phyloP scores from a whole-genome alignment of 2,329 filamentous ascomycete genomes.

The Monosporascus ibericus region DNA sequence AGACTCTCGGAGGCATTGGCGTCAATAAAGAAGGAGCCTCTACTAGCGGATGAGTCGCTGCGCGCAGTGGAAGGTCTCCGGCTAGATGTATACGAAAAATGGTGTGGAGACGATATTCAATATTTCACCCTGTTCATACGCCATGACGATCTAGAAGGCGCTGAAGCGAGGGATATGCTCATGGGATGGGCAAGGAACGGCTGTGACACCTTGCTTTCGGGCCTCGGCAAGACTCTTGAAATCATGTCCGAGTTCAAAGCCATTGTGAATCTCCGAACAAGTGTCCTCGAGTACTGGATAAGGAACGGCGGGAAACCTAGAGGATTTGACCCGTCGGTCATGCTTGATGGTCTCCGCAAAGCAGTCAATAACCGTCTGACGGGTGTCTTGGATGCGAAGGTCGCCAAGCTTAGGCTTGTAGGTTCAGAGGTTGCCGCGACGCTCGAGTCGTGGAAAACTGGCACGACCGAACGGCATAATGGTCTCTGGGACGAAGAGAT shows the following conservation, averaged over 20 bases:
- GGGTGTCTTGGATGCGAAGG: conserved; percentile 56
- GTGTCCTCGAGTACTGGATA: conserved; percentile 70
- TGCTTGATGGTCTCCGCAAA: conserved; percentile 63
- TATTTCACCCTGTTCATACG: conserved; percentile 85
- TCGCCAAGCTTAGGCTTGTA: conserved; percentile 58
- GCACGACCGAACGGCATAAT: conserved; percentile 41
- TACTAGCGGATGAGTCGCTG: conserved; percentile 68
- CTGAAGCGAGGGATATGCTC: conserved; percentile 55
- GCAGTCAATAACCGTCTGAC: conserved; percentile 64
- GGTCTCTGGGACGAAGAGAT: conserved; percentile 64
- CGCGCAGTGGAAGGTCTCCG: conserved; percentile 62
- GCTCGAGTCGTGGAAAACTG: conserved; percentile 54
- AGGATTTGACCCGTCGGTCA: conserved; percentile 60
- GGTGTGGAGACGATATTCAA: conserved; percentile 76
- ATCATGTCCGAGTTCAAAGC: conserved; percentile 59
- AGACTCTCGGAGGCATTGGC: conserved; percentile 64
- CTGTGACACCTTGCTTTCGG: conserved; percentile 53
- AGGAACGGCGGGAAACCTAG: conserved; percentile 57
- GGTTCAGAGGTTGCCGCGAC: conserved; percentile 57
- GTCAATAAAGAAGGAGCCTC: conserved; percentile 60
- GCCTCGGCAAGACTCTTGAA: conserved; percentile 54
- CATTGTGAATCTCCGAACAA: conserved; percentile 63
- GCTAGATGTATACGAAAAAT: conserved; percentile 70
- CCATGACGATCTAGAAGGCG: conserved; percentile 65
- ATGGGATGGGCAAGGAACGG: conserved; percentile 58